Conservation (phyloP, 495 filamentous ascomycete species). For the Talaromyces wortmannii region DNA sequence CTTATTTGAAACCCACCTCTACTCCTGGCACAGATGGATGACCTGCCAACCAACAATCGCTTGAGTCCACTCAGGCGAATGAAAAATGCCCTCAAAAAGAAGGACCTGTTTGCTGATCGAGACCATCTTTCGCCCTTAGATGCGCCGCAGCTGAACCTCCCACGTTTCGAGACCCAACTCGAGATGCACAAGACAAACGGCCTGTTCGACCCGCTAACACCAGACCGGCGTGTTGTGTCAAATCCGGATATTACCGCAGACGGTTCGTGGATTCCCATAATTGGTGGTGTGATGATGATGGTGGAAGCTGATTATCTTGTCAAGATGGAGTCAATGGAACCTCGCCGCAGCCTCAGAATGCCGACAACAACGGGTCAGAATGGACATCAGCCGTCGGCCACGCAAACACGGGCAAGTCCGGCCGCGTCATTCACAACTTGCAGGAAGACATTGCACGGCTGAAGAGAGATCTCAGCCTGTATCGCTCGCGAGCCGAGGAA, state of each 20-base stretch:
- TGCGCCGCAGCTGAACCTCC: constrained; percentile 33
- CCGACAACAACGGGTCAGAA: constrained; percentile 30
- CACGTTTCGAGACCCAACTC: constrained; percentile 36
- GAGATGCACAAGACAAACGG: constrained; percentile 40
- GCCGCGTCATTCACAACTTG: constrained; percentile 84
- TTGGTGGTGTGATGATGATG: background rate
- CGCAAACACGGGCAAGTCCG: constrained; percentile 79
- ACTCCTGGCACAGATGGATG: constrained; percentile 1
- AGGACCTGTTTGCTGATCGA: constrained; percentile 19
- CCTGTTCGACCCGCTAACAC: constrained; percentile 19
- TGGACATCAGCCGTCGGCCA: constrained; percentile 77
- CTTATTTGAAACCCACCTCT: background rate
- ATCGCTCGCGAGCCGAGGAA: constrained; percentile 66
- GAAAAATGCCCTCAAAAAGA: constrained; percentile 16
- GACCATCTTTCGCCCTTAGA: constrained; percentile 14
- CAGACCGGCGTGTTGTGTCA: constrained; percentile 4
- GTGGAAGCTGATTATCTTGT: background rate
- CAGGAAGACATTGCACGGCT: constrained; percentile 85
- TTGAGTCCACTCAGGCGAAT: constrained; percentile 19
- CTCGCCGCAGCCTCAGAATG: constrained; percentile 17
- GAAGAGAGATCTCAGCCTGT: constrained; percentile 70
- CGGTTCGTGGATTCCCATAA: background rate
- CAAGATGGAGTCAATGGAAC: background rate
- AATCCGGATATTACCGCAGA: background rate
- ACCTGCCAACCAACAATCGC: constrained; percentile 5